Conservation (phyloP, 2,329 filamentous ascomycete genomes). For the Calonectria pseudoreteaudii region DNA sequence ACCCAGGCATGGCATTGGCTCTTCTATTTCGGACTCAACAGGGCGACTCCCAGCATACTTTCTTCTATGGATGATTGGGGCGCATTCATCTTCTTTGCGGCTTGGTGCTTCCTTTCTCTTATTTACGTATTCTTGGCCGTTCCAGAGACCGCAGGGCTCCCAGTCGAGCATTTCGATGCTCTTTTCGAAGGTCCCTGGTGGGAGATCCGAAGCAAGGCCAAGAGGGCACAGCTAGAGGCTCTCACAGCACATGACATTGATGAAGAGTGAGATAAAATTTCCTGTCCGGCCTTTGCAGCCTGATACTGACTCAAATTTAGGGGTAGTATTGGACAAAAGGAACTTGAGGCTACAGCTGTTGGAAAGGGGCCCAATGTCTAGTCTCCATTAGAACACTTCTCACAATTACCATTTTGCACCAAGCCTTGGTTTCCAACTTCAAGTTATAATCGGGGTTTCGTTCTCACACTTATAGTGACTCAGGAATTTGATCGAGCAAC, state of each 20-base stretch:
- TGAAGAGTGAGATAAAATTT: constrained; percentile 19
- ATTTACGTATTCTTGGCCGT: constrained; percentile 54
- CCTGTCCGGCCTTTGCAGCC: too few relatives aligned
- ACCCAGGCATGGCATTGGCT: constrained; percentile 48
- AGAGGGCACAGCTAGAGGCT: constrained; percentile 3
- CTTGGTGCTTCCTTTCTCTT: constrained; percentile 49
- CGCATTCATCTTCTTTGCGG: constrained; percentile 52
- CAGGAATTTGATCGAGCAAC: too few relatives aligned
- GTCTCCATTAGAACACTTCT: neutral
- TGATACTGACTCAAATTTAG: neutral
- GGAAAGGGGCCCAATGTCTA: neutral
- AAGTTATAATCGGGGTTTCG: too few relatives aligned
- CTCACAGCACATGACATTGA: constrained; percentile 15
- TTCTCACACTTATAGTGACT: too few relatives aligned
- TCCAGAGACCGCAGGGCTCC: constrained; percentile 52
- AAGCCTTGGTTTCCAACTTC: too few relatives aligned
- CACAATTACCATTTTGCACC: neutral
- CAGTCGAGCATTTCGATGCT: constrained; percentile 52
- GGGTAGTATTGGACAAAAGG: constrained; percentile 13
- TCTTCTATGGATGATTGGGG: constrained; percentile 52
- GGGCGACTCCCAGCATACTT: constrained; percentile 49
- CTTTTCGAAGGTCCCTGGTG: constrained; percentile 46
- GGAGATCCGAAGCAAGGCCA: constrained; percentile 31
- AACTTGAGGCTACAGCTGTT: neutral
- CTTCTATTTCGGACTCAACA: constrained; percentile 53